Evolutionary conservation across 2,329 filamentous ascomycete species (phyloP), one percentile per base, ranked within the genome.

Genomic region (Fonsecaea nubica): DNA sequence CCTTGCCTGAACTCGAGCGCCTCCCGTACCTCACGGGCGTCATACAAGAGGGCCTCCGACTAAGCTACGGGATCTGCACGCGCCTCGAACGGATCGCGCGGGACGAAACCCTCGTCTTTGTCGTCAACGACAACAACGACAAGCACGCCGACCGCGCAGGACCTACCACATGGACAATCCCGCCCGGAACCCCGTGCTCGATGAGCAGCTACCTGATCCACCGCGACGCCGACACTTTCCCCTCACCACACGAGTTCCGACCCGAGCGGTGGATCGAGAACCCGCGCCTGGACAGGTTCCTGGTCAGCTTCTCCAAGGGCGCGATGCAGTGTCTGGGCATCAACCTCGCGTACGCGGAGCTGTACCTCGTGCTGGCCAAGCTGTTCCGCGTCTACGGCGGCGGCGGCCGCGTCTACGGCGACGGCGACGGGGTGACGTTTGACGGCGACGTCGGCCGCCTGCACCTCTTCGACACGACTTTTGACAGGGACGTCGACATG

Each of bases 241-340:
- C 78, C 0, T 62, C 77, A 9, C 74, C 78, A 0, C 60, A 75
- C 15, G 67, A 62, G 1, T 81, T 78, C 71, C 68, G 72, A 5
- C 79, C 79, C 0, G 78, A 80, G 13, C 74, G 79, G 59, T 81
- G 78, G 76, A 69, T 78, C 15, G 66, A 64, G 13, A 64, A 64
- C 60, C 63, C 65, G 30, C 38, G 60, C 6, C 58, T 67, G 10
- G 69, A 79, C 8, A 74, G 77, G 35, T 80, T 77, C 61, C 62
- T 80, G 32, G 75, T 81, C 15, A 66, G 76, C 0, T 82, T 82
- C 63, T 74, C 74, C 42, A 76, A 75, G 42, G 82, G 82, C 0
- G 79, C 76, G 4, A 74, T 82, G 30, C 78, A 79, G 72, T 85
- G 83, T 68, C 74, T 81, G 13, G 83, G 83, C n/a, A 80, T 80